Base-by-base conservation (phyloP, 768 basidiomycete species). In the Daedaleopsis nitida region DNA sequence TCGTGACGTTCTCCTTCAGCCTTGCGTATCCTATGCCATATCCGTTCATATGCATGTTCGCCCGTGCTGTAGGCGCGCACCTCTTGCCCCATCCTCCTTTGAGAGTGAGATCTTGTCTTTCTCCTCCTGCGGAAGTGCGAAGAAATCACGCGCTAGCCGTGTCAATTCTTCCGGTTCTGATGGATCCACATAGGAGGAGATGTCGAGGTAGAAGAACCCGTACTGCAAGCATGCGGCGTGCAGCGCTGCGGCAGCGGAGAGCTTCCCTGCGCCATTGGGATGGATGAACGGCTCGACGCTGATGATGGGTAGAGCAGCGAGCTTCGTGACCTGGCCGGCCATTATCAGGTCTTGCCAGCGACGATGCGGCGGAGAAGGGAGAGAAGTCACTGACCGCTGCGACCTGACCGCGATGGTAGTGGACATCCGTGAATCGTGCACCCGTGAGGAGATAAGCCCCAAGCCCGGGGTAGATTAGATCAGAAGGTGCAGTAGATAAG, bases 191-290 rank as follows among this genome's bases (percentile, higher is more conserved):
- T 79, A 90, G 4, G 80, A 74, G 2, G 85, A 82, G 48, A 94
- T 77, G 62, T 93, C 83, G 49, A 95, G 78, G 73, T 96, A 96
- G 77, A 96, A 95, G 81, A 96, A 96, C 0, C 94, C 94, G 57
- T 85, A 92, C 56, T 89, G 77, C 21, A 89, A 69, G 67, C 92
- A 92, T 9, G 92, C 92, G 0, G 75, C 70, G 67, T 94, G 93
- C 17, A 96, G 74, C 0, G 85, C 83, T 12, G 80, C 79, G 1
- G 76, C 74, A 1, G 80, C 77, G 5, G 80, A 75, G 14, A 75
- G 72, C 47, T 83, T 80, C 23, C 79, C 78, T 34, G 76, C 74
- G 4, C 68, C 59, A 5, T 73, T 71, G 13, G 70, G 62, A 44
- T 74, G 70, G 43, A 89, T 74, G 68, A 86, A 91, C 0, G 92